Percentiles rank a stretch among this genome's conserved stretches.
Conservation (phyloP, 2,329 filamentous ascomycete species). For the Fusarium sp. region DNA sequence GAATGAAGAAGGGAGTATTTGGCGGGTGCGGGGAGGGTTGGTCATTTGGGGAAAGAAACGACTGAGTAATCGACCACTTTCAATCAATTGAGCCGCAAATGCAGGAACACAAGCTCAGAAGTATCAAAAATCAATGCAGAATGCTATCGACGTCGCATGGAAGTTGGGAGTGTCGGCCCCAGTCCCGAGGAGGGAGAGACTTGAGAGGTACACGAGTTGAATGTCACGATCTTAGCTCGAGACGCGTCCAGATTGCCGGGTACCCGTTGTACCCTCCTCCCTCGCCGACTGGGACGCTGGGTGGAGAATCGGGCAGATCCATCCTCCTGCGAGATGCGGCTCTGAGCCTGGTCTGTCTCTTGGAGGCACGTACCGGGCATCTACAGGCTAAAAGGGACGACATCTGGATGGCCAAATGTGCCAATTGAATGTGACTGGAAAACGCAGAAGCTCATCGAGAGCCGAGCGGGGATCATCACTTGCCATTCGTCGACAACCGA, state of each 20-base stretch:
- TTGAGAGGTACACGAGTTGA: conserved; percentile 43
- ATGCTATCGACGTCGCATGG: conserved; percentile 10
- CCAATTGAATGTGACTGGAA: conserved; percentile 11
- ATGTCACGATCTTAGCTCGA: conserved; percentile 48
- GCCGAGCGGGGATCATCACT: conserved; percentile 18
- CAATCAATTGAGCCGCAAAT: neutral
- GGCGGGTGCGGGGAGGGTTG: neutral
- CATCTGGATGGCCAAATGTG: conserved; percentile 10
- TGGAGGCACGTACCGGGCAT: conserved; percentile 27
- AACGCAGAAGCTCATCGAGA: neutral
- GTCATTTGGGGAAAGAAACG: neutral
- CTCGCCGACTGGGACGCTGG: conserved; percentile 4
- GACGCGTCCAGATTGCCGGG: conserved; percentile 43
- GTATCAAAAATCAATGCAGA: neutral
- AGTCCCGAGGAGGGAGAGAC: conserved; percentile 40
- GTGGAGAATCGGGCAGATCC: conserved; percentile 47
- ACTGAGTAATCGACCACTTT: neutral
- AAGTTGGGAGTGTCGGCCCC: conserved; percentile 17
- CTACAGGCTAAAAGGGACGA: conserved; percentile 19
- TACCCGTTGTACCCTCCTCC: conserved; percentile 44
- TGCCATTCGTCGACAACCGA: conserved; percentile 7
- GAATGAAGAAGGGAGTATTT: neutral
- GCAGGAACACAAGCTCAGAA: neutral
- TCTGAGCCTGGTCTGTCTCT: conserved; percentile 41
- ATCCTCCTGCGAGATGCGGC: conserved; percentile 41